phyloP scores from a whole-genome alignment of 495 filamentous ascomycete species.

The Neurospora africana region DNA sequence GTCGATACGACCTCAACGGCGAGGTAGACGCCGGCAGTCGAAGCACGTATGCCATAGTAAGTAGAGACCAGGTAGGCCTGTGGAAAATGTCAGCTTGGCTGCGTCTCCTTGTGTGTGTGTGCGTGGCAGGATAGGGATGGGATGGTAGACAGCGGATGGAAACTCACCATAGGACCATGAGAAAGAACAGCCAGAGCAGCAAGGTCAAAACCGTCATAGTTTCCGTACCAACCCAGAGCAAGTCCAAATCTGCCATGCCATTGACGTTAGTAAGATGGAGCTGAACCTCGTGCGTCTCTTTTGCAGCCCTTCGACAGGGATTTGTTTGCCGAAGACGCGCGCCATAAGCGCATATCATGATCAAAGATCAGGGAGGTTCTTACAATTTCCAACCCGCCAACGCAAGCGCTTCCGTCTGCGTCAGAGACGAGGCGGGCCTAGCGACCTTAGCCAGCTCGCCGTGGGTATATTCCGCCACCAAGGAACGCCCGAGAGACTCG shows the following conservation, averaged over 20 bases:
- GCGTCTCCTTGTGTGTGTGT: background rate
- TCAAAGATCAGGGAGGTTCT: slow-evolving; percentile 13
- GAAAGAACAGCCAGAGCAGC: slow-evolving; percentile 56
- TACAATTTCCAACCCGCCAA: slow-evolving; percentile 56
- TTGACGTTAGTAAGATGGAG: slow-evolving; percentile 18
- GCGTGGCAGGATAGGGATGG: background rate
- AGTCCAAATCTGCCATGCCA: slow-evolving; percentile 46
- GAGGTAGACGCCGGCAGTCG: slow-evolving; percentile 46
- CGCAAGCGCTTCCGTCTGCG: slow-evolving; percentile 48
- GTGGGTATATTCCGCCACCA: slow-evolving; percentile 36
- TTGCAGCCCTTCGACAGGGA: slow-evolving; percentile 11
- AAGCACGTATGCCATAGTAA: slow-evolving; percentile 59
- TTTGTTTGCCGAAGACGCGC: background rate
- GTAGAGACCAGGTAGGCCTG: slow-evolving; percentile 55
- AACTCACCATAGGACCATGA: slow-evolving; percentile 54
- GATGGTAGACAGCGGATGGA: background rate
- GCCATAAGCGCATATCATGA: background rate
- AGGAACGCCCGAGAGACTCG: slow-evolving; percentile 44
- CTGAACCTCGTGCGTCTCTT: slow-evolving; percentile 10
- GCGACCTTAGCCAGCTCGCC: slow-evolving; percentile 53
- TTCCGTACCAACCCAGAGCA: slow-evolving; percentile 56
- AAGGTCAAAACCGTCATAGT: slow-evolving; percentile 65
- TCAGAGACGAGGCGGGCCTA: slow-evolving; percentile 47
- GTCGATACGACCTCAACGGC: slow-evolving; percentile 55
- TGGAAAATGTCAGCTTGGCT: slow-evolving; percentile 10